These are phyloP conservation scores for Comarum palustre DNA, from an alignment of 306 rosid genomes.

Conservation along the genomic window DNA sequence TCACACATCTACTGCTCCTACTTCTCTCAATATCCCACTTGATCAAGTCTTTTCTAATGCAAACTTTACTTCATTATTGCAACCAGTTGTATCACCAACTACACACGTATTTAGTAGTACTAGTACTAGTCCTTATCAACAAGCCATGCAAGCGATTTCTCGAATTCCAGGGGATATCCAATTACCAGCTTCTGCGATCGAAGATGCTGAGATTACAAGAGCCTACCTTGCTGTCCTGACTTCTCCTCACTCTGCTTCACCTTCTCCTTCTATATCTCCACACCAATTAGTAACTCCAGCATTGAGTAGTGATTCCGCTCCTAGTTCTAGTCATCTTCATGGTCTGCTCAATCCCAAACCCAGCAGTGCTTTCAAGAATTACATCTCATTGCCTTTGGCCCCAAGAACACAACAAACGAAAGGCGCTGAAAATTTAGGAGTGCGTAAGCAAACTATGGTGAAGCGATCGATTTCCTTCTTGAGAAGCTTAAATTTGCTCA, in stretches of 20 bases:
- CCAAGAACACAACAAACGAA: conserved; percentile 25
- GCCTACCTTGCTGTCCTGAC: conserved; percentile 56
- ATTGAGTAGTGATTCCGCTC: neutral
- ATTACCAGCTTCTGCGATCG: conserved; percentile 45
- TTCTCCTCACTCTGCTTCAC: conserved; percentile 29
- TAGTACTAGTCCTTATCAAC: conserved; percentile 35
- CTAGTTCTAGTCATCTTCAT: conserved; percentile 17
- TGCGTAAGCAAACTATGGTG: conserved; percentile 40
- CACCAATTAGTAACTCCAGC: conserved; percentile 17
- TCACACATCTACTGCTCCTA: conserved; percentile 28
- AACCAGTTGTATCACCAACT: conserved; percentile 23
- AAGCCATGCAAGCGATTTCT: conserved; percentile 44
- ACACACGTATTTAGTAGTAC: neutral
- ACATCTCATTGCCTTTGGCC: conserved; percentile 16
- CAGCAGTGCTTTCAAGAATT: conserved; percentile 54
- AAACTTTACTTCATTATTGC: conserved; percentile 31
- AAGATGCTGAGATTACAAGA: conserved; percentile 52
- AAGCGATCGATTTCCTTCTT: conserved; percentile 62
- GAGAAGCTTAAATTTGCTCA: conserved; percentile 40
- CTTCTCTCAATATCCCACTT: conserved; percentile 16
- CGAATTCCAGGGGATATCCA: conserved; percentile 28
- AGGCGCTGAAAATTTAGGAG: conserved; percentile 13
- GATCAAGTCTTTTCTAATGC: conserved; percentile 19
- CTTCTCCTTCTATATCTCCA: conserved; percentile 33
- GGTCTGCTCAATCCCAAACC: conserved; percentile 25